Conservation (phyloP, 2,329 filamentous ascomycete species). For the Aspergillus aculeatus region DNA sequence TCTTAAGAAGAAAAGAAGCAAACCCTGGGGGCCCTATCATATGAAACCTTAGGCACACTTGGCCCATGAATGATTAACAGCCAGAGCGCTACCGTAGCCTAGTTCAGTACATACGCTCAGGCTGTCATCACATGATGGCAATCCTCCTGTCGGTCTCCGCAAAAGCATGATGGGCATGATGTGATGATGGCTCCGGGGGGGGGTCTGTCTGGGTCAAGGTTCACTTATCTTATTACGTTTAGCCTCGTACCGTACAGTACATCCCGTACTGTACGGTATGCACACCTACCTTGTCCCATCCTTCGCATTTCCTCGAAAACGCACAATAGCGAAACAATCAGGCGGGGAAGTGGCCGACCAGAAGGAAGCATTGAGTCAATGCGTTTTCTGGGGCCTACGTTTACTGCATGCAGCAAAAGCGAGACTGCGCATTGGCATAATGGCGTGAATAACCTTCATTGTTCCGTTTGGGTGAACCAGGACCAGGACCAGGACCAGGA, state of each 20-base stretch:
- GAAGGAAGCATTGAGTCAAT: neutral
- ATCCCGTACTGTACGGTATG: neutral
- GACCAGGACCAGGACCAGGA: neutral
- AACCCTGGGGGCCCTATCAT: neutral
- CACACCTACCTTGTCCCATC: neutral
- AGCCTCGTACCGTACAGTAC: neutral
- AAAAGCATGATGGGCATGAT: neutral
- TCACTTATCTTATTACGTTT: neutral
- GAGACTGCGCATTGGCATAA: neutral
- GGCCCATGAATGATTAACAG: neutral
- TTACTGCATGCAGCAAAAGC: neutral
- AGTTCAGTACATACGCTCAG: neutral
- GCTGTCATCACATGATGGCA: neutral
- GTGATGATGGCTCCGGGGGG: neutral
- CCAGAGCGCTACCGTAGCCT: too few relatives aligned
- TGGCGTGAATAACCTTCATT: slow-evolving; percentile 3
- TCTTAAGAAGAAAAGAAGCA: neutral
- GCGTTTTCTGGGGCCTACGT: neutral
- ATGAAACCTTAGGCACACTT: neutral
- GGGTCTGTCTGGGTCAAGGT: neutral
- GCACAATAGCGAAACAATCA: neutral
- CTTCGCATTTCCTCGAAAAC: neutral
- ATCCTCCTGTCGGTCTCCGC: neutral
- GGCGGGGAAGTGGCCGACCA: neutral
- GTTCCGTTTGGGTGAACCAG: neutral